These are phyloP conservation scores for Monilinia laxa DNA, from an alignment of 2,329 filamentous ascomycete genomes.

Conservation along the genomic window DNA sequence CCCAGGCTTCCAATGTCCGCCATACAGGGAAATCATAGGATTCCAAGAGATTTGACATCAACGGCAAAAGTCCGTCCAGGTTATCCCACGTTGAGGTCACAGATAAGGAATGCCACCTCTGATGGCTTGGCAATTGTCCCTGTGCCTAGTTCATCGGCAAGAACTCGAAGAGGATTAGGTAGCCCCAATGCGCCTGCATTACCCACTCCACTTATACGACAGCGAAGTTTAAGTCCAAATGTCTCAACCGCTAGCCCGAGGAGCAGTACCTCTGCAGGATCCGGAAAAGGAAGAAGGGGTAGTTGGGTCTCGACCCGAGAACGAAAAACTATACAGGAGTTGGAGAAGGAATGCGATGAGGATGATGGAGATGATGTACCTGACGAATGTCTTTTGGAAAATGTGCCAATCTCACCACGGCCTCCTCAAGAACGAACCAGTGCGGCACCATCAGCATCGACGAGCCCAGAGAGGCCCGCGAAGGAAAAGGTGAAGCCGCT, in stretches of 20 bases:
- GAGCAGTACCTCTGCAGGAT: constrained; percentile 34
- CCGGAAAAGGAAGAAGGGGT: constrained; percentile 32
- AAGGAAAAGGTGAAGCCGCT: constrained; percentile 37
- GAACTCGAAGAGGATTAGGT: constrained; percentile 30
- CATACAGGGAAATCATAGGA: constrained; percentile 30
- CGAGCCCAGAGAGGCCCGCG: constrained; percentile 36
- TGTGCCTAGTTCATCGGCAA: constrained; percentile 28
- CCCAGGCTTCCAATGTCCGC: constrained; percentile 33
- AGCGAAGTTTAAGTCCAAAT: constrained; percentile 38
- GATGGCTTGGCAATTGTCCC: constrained; percentile 38
- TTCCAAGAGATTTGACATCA: constrained; percentile 38
- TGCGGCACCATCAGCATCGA: constrained; percentile 50
- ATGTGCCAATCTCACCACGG: constrained; percentile 78
- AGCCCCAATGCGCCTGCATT: constrained; percentile 33
- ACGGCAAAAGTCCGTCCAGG: constrained; percentile 29
- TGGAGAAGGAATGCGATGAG: constrained; percentile 74
- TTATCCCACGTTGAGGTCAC: constrained; percentile 34
- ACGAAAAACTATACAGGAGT: constrained; percentile 66
- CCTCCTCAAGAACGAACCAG: constrained; percentile 57
- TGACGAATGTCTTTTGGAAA: constrained; percentile 75
- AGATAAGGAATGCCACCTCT: constrained; percentile 33
- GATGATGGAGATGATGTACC: constrained; percentile 78
- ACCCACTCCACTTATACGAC: constrained; percentile 32
- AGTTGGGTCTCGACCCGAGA: constrained; percentile 69
- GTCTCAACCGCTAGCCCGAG: constrained; percentile 26